Evolutionary conservation across 2,329 filamentous ascomycete species (phyloP).

Genomic region (Trichoderma semiorbis): DNA sequence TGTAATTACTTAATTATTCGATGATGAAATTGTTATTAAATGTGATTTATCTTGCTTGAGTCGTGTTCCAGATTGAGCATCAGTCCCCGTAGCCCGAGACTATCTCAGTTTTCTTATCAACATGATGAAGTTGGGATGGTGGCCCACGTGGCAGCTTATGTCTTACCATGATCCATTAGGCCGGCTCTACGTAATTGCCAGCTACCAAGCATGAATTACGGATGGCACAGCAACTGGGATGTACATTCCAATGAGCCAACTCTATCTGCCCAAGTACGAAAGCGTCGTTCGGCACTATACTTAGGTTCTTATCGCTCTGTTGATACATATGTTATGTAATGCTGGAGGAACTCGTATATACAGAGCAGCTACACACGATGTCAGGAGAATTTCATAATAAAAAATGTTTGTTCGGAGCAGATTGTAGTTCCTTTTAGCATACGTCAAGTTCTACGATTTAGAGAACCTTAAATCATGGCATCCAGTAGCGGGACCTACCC

Average conservation of each 20-base stretch:
- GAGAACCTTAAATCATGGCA: neutral
- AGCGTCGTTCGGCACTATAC: neutral
- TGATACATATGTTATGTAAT: neutral
- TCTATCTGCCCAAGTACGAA: neutral
- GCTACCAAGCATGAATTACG: neutral
- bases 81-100: neutral
- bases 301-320: neutral
- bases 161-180: neutral
- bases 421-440: neutral
- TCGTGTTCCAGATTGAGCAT: neutral
- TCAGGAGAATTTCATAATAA: neutral
- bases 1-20: conserved; percentile 37
- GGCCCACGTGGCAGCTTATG: neutral
- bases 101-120: neutral
- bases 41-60: neutral
- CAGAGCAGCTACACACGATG: neutral
- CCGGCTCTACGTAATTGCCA: neutral
- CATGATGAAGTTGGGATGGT: neutral
- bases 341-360: neutral
- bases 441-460: neutral
- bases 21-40: neutral
- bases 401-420: neutral
- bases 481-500: neutral
- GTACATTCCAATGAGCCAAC: neutral
- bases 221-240: neutral